Percentiles rank a stretch among this genome's conserved stretches.
These are phyloP conservation scores for Yamadazyma membranifaciens DNA, from an alignment of 1,139 yeast species.

Conservation along the genomic window DNA sequence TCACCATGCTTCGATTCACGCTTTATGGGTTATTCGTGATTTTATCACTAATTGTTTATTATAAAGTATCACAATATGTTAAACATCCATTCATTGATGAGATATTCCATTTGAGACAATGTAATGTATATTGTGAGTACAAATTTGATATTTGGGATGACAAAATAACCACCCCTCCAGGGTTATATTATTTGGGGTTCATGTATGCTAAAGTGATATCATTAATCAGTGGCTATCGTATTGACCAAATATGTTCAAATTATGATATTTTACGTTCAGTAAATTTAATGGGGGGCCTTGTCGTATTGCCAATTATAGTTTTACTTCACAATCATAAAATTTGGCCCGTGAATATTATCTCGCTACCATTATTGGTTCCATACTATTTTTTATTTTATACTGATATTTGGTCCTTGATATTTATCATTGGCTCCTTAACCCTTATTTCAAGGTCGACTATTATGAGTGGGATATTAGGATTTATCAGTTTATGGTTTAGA, in stretches of 20 bases:
- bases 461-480: slow-evolving; percentile 47
- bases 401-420: slow-evolving; percentile 85
- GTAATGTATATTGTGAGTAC: slow-evolving; percentile 62
- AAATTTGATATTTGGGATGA: slow-evolving; percentile 73
- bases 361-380: slow-evolving; percentile 70
- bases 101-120: slow-evolving; percentile 79
- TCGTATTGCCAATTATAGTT: slow-evolving; percentile 46
- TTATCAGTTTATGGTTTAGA: slow-evolving; percentile 67
- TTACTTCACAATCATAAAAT: slow-evolving; percentile 27
- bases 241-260: slow-evolving; percentile 29
- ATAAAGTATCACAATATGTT: slow-evolving; percentile 23
- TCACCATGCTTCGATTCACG: not conserved
- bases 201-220: slow-evolving; percentile 35
- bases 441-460: slow-evolving; percentile 16
- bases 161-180: slow-evolving; percentile 97
- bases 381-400: slow-evolving; percentile 84
- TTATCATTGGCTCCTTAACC: slow-evolving; percentile 49
- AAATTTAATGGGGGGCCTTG: slow-evolving; percentile 62
- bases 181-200: slow-evolving; percentile 70
- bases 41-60: not conserved
- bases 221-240: slow-evolving; percentile 10
- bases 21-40: not conserved
- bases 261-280: slow-evolving; percentile 51
- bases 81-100: slow-evolving; percentile 65
- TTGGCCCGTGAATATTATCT: slow-evolving; percentile 48